These are phyloP conservation scores for Xerocomus amazonicus DNA, from an alignment of 1,284 basidiomycete genomes.

Conservation along the genomic window DNA sequence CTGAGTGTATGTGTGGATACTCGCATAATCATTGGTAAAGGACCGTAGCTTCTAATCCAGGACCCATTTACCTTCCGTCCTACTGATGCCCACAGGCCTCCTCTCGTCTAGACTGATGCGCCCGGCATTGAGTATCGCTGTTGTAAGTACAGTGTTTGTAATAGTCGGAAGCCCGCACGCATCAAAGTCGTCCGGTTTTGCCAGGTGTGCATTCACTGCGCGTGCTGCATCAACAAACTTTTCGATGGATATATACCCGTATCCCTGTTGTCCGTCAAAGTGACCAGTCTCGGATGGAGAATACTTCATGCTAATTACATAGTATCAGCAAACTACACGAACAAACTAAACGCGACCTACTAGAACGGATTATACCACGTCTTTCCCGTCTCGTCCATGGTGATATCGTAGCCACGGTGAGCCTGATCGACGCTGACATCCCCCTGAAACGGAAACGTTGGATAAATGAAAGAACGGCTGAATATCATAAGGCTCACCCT, in stretches of 20 bases:
- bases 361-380: conserved; percentile 89
- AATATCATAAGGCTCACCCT: conserved; percentile 49
- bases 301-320: conserved; percentile 76
- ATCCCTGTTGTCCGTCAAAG: conserved; percentile 91
- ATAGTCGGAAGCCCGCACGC: conserved; percentile 82
- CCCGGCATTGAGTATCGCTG: conserved; percentile 89
- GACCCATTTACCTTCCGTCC: conserved; percentile 61
- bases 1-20: neutral
- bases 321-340: conserved; percentile 11
- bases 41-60: conserved; percentile 48
- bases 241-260: conserved; percentile 88
- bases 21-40: no score
- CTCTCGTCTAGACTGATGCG: conserved; percentile 87
- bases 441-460: conserved; percentile 47
- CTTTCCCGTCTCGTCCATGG: conserved; percentile 80
- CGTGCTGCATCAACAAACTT: conserved; percentile 84
- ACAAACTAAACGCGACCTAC: conserved; percentile 41
- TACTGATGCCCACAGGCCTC: conserved; percentile 73
- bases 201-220: conserved; percentile 68
- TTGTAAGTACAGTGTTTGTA: conserved; percentile 83
- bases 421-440: conserved; percentile 92
- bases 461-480: neutral
- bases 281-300: conserved; percentile 87
- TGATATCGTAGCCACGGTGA: conserved; percentile 87
- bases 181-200: conserved; percentile 72